Evolutionary conservation across 805 yeast species (phyloP).

Genomic region (Tetrapisispora nanseiensis): DNA sequence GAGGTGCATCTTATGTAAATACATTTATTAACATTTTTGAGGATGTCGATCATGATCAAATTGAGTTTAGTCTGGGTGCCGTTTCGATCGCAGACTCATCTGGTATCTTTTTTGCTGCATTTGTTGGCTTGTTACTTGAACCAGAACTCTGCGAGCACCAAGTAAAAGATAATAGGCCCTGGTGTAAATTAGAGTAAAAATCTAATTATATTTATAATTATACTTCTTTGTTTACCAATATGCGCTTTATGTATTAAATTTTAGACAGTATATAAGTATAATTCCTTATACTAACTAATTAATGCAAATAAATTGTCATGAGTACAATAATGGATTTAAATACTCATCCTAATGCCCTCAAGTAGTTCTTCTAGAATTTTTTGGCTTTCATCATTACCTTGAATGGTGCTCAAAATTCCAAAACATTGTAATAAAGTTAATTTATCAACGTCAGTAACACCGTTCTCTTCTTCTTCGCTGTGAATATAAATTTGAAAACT

Average conservation of each 20-base stretch:
- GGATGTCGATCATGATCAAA: slow-evolving; percentile 31
- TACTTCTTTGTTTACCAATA: no score
- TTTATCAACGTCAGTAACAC: slow-evolving; percentile 34
- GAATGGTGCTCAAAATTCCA: slow-evolving; percentile 44
- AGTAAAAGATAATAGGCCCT: slow-evolving; percentile 60
- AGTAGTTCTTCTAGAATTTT: slow-evolving; percentile 46
- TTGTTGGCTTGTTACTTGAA: slow-evolving; percentile 66
- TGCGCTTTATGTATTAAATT: no score
- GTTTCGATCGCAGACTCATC: slow-evolving; percentile 77
- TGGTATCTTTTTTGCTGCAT: slow-evolving; percentile 78
- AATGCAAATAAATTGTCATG: not conserved
- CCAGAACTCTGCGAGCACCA: slow-evolving; percentile 64
- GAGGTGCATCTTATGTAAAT: slow-evolving; percentile 85
- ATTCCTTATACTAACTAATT: not conserved
- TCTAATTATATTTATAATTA: not conserved
- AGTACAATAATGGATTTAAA: slow-evolving; percentile 8
- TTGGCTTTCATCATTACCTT: slow-evolving; percentile 47
- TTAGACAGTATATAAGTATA: no score
- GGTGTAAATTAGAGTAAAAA: slow-evolving; percentile 48
- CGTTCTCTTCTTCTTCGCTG: slow-evolving; percentile 32
- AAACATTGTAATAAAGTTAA: slow-evolving; percentile 50
- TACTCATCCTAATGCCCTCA: slow-evolving; percentile 29
- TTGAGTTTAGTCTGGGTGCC: slow-evolving; percentile 76
- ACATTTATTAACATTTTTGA: slow-evolving; percentile 75
- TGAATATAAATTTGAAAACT: slow-evolving; percentile 28